These are phyloP conservation scores for Anthostomella pinea DNA, from an alignment of 2,329 filamentous ascomycete species.

Conservation along the genomic window DNA sequence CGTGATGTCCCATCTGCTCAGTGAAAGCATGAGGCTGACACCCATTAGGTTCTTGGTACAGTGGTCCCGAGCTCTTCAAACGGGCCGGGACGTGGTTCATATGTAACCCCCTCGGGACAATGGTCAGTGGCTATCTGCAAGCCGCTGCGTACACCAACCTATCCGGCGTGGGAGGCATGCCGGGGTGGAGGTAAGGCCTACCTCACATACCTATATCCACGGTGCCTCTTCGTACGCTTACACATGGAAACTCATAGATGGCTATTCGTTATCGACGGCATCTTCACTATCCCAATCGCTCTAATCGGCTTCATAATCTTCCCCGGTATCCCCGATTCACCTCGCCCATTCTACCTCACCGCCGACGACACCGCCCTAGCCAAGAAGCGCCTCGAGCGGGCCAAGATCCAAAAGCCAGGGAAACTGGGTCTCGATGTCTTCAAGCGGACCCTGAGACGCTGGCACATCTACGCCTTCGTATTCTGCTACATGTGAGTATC, in stretches of 20 bases:
- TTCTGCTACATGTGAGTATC: constrained; percentile 47
- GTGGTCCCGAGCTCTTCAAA: constrained; percentile 30
- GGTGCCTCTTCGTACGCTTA: not conserved
- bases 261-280: constrained; percentile 55
- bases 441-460: constrained; percentile 43
- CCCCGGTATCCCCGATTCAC: constrained; percentile 41
- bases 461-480: constrained; percentile 51
- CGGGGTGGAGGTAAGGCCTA: constrained; percentile 21
- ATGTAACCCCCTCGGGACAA: constrained; percentile 27
- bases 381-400: constrained; percentile 31
- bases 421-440: constrained; percentile 42
- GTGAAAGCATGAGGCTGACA: not conserved
- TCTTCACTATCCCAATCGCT: constrained; percentile 52
- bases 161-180: constrained; percentile 18
- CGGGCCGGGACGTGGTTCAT: constrained; percentile 29
- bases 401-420: constrained; percentile 35
- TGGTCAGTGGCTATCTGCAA: constrained; percentile 33
- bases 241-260: constrained; percentile 28
- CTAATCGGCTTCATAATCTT: constrained; percentile 47
- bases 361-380: constrained; percentile 35
- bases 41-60: constrained; percentile 25
- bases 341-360: constrained; percentile 36
- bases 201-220: too few relatives aligned
- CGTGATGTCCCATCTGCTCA: not conserved
- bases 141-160: constrained; percentile 23